phyloP scores from a whole-genome alignment of 2,329 filamentous ascomycete genomes.

The Fusarium ramigenum region DNA sequence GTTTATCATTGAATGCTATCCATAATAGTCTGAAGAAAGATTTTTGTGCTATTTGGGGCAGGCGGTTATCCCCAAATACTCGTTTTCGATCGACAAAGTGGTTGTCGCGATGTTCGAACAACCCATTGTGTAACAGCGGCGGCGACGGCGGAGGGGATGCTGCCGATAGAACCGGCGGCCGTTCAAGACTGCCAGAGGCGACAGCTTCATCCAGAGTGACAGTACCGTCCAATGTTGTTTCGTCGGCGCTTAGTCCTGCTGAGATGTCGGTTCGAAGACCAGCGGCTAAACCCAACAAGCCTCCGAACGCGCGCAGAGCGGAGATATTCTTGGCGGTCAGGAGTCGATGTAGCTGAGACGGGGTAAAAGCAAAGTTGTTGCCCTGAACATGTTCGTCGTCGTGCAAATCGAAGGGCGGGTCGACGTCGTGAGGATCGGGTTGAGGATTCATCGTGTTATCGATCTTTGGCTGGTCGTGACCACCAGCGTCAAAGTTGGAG shows the following conservation, averaged over 20 bases:
- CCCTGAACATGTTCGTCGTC: slow-evolving; percentile 41
- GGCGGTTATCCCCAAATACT: slow-evolving; percentile 71
- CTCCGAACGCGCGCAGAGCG: slow-evolving; percentile 62
- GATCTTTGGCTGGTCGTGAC: slow-evolving; percentile 14
- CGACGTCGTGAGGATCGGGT: background rate
- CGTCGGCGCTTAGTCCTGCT: slow-evolving; percentile 61
- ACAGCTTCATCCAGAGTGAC: slow-evolving; percentile 62
- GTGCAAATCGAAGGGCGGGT: slow-evolving; percentile 40
- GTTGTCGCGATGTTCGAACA: slow-evolving; percentile 43
- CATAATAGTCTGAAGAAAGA: slow-evolving; percentile 73
- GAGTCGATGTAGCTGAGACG: slow-evolving; percentile 63
- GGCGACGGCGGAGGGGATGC: slow-evolving; percentile 34
- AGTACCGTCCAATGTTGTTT: slow-evolving; percentile 55
- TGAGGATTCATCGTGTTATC: slow-evolving; percentile 14
- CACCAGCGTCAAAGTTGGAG: slow-evolving; percentile 12
- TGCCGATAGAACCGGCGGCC: slow-evolving; percentile 38
- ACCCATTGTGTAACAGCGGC: slow-evolving; percentile 39
- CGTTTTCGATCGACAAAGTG: slow-evolving; percentile 68
- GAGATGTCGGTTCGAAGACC: slow-evolving; percentile 60
- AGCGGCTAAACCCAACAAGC: slow-evolving; percentile 60
- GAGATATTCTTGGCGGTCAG: slow-evolving; percentile 59
- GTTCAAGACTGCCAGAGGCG: slow-evolving; percentile 48
- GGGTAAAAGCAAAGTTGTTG: slow-evolving; percentile 64
- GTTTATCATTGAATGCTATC: slow-evolving; percentile 86
- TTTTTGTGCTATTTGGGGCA: slow-evolving; percentile 70